phyloP scores from a whole-genome alignment of 805 yeast species.

The Candida argentea region DNA sequence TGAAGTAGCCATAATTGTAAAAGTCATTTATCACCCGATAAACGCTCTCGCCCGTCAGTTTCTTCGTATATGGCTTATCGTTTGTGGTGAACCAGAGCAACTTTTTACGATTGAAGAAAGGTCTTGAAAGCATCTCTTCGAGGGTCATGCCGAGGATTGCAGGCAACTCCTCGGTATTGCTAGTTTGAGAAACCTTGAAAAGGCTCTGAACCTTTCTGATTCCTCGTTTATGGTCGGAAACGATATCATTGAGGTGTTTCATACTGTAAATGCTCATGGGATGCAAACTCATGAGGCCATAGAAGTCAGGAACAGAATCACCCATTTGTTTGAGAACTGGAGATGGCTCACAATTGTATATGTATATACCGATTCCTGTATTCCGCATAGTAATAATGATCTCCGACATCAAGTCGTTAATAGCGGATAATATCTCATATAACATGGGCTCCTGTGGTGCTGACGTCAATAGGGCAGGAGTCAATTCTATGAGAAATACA shows the following conservation, averaged over 20 bases:
- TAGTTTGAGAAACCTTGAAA: conserved; percentile 3
- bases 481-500: conserved; percentile 50
- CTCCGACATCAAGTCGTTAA: conserved; percentile 54
- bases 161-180: conserved; percentile 10
- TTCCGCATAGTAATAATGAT: conserved; percentile 54
- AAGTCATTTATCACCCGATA: conserved; percentile 53
- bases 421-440: conserved; percentile 42
- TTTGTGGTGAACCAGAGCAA: conserved; percentile 67
- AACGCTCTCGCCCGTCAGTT: conserved; percentile 36
- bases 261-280: conserved; percentile 49
- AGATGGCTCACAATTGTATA: conserved; percentile 36
- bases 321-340: conserved; percentile 6
- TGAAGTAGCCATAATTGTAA: conserved; percentile 39
- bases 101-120: conserved; percentile 43
- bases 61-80: conserved; percentile 49
- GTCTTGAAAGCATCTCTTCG: conserved; percentile 41
- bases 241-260: conserved; percentile 41
- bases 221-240: conserved; percentile 38
- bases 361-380: conserved; percentile 67
- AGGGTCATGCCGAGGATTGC: conserved; percentile 41
- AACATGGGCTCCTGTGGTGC: conserved; percentile 34
- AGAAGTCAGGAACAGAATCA: conserved; percentile 30
- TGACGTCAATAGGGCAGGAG: conserved; percentile 33
- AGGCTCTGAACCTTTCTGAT: conserved; percentile 6
- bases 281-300: conserved; percentile 39